phyloP scores from a whole-genome alignment of 2,329 filamentous ascomycete genomes.

The Lasiodiplodia theobromae region DNA sequence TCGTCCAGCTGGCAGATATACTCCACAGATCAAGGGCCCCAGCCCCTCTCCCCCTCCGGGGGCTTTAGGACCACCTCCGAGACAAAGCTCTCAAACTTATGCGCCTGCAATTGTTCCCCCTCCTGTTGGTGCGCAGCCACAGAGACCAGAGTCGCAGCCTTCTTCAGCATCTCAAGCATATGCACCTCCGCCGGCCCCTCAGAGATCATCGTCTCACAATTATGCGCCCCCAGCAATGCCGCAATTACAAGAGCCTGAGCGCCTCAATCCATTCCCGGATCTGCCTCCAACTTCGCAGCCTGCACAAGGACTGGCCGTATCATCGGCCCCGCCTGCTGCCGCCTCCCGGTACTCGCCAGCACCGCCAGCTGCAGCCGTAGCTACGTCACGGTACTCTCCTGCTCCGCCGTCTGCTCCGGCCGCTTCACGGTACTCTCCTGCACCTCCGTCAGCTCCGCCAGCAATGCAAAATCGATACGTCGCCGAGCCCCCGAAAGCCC shows the following conservation, averaged over 20 bases:
- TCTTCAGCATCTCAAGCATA: background rate
- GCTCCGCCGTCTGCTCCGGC: conserved; percentile 39
- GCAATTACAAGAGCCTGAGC: conserved; percentile 52
- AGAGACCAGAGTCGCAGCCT: conserved; percentile 28
- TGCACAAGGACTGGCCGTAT: conserved; percentile 34
- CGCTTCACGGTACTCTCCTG: conserved; percentile 66
- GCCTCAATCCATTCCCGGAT: conserved; percentile 47
- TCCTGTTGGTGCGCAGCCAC: conserved; percentile 12
- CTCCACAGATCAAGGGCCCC: conserved; percentile 40
- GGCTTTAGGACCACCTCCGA: conserved; percentile 5
- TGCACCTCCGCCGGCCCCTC: conserved; percentile 31
- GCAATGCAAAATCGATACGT: conserved; percentile 48
- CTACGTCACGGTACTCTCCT: conserved; percentile 51
- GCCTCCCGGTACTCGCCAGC: conserved; percentile 52
- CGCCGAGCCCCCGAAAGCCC: conserved; percentile 47
- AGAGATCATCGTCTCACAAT: conserved; percentile 19
- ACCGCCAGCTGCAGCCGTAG: conserved; percentile 42
- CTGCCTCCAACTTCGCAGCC: conserved; percentile 41
- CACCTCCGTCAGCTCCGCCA: conserved; percentile 49
- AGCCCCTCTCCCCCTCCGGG: conserved; percentile 36
- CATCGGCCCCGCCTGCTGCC: conserved; percentile 34
- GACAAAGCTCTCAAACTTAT: conserved; percentile 22
- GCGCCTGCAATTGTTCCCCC: conserved; percentile 16
- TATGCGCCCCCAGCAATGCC: conserved; percentile 32
- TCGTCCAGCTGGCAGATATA: conserved; percentile 47